These are phyloP conservation scores for Thelephora ganbajun DNA, from an alignment of 768 basidiomycete species.

Conservation along the genomic window DNA sequence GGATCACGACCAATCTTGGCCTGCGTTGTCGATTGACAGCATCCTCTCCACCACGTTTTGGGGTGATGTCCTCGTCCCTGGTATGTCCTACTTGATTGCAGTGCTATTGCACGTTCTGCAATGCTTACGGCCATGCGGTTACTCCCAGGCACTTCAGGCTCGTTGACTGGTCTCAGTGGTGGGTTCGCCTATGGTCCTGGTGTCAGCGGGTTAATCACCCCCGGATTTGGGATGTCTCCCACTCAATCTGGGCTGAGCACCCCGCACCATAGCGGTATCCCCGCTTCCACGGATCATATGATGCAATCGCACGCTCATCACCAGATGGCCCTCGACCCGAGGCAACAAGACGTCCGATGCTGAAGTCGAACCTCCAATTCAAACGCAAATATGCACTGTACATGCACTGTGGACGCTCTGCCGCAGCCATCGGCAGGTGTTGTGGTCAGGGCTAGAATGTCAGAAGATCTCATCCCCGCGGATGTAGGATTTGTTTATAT, in stretches of 20 bases:
- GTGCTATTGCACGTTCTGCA: conserved; percentile 4
- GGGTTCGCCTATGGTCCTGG: conserved; percentile 79
- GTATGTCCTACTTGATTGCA: conserved; percentile 27
- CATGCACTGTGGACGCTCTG: no score
- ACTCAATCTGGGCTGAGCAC: conserved; percentile 40
- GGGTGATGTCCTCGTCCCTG: conserved; percentile 81
- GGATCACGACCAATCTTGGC: conserved; percentile 27
- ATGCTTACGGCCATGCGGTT: not conserved
- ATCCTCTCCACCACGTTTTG: conserved; percentile 71
- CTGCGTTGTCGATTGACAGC: conserved; percentile 65
- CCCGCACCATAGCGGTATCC: conserved; percentile 15
- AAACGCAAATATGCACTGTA: no score
- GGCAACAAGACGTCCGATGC: no score
- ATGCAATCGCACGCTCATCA: conserved; percentile 16
- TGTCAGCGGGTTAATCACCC: conserved; percentile 75
- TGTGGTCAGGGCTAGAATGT: no score
- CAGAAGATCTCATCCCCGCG: no score
- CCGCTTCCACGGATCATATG: conserved; percentile 10
- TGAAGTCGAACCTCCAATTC: no score
- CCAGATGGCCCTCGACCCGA: not conserved
- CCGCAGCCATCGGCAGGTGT: no score
- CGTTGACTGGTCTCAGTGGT: conserved; percentile 71
- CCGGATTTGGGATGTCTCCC: conserved; percentile 47
- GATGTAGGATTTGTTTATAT: no score
- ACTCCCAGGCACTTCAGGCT: conserved; percentile 54